Evolutionary conservation across 345 rosid genomes (phyloP).

Genomic region (Eucalyptus sp.): DNA sequence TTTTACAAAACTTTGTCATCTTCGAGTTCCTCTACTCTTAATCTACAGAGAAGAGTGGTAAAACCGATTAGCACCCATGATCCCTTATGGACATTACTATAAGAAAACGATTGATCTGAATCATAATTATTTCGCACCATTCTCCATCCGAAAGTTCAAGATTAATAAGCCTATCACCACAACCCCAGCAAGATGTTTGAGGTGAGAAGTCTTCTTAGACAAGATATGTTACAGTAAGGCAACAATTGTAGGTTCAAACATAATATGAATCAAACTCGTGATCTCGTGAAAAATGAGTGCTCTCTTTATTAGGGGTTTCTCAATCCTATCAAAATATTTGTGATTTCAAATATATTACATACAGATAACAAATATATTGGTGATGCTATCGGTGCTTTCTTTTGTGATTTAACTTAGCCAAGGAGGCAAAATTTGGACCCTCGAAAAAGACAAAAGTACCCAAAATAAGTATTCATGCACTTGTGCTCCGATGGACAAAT

Average conservation of each 20-base stretch:
- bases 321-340: fast-evolving
- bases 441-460: neutral
- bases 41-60: too few species aligned
- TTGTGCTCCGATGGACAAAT: neutral
- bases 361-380: fast-evolving
- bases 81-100: neutral
- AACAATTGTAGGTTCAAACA: neutral
- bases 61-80: too few species aligned
- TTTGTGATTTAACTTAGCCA: neutral
- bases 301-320: fast-evolving
- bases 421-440: neutral
- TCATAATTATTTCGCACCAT: neutral
- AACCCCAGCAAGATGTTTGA: neutral
- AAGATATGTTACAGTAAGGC: fast-evolving
- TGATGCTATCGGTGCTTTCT: neutral
- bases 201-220: neutral
- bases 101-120: neutral
- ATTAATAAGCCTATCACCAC: neutral
- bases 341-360: fast-evolving
- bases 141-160: fast-evolving
- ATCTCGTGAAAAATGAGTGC: fast-evolving
- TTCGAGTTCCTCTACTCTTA: too few species aligned
- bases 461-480: neutral
- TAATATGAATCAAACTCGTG: neutral
- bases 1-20: too few species aligned